Percentiles rank a stretch among this genome's conserved stretches.
Conservation (phyloP, 129 eudicot genomes). For the Flaveria ramosissima region DNA sequence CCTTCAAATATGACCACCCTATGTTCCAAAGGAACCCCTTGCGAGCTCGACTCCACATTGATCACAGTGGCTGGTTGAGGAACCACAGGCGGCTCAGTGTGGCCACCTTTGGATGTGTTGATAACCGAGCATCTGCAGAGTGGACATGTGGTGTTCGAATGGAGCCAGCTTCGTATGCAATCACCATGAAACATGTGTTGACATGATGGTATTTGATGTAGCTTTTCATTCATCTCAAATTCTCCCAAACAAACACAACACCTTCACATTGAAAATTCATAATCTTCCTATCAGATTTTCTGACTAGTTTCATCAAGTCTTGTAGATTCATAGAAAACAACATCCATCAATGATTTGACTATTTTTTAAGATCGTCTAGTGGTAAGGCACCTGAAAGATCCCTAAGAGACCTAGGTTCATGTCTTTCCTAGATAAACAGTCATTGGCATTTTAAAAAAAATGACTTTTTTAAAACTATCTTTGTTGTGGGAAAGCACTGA, state of each 20-base stretch:
- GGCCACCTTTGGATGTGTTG: slow-evolving; percentile 19
- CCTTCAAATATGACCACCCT: slow-evolving; percentile 37
- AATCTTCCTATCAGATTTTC: slow-evolving; percentile 15
- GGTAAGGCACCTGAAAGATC: too few species aligned
- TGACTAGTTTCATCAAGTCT: not conserved
- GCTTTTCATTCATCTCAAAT: slow-evolving; percentile 58
- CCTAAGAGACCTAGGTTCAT: too few species aligned
- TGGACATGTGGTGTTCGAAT: slow-evolving; percentile 63
- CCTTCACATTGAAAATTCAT: slow-evolving; percentile 35
- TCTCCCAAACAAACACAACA: slow-evolving; percentile 84
- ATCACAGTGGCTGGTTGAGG: slow-evolving; percentile 23
- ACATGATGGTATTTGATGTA: slow-evolving; percentile 58
- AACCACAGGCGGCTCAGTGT: slow-evolving; percentile 18
- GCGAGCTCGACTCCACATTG: slow-evolving; percentile 16
- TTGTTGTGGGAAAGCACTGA: slow-evolving; percentile 11
- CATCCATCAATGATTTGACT: not conserved
- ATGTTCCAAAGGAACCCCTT: slow-evolving; percentile 32
- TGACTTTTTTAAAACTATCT: slow-evolving; percentile 1
- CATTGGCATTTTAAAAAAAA: too few species aligned
- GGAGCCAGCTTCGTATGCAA: slow-evolving; percentile 65
- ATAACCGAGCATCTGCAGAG: slow-evolving; percentile 64
- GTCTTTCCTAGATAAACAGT: too few species aligned
- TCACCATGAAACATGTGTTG: slow-evolving; percentile 67
- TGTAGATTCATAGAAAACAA: not conserved
- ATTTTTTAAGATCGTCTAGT: too few species aligned